Conservation (phyloP, 2,329 filamentous ascomycete species). For the Grosmannia penicillata region DNA sequence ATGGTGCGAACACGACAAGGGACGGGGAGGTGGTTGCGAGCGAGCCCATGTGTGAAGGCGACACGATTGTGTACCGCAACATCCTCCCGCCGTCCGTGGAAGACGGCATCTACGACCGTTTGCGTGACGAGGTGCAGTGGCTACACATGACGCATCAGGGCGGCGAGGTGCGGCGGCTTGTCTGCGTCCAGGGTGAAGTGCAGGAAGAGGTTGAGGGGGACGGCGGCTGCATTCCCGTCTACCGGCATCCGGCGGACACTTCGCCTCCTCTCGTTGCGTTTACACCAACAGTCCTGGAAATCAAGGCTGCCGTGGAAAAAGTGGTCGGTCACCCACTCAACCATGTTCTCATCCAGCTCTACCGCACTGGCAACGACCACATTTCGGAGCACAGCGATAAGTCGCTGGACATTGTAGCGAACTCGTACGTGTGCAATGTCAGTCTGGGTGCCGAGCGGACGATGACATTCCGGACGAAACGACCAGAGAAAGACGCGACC, state of each 20-base stretch:
- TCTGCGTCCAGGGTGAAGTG: conserved; percentile 72
- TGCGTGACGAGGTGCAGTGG: conserved; percentile 70
- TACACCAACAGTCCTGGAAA: conserved; percentile 52
- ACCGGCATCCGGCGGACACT: conserved; percentile 85
- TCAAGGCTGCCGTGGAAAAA: conserved; percentile 55
- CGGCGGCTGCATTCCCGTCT: conserved; percentile 73
- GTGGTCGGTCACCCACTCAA: conserved; percentile 70
- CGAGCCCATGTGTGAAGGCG: conserved; percentile 59
- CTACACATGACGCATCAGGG: conserved; percentile 86
- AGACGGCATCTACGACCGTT: conserved; percentile 49
- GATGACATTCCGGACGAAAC: conserved; percentile 81
- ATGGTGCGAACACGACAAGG: background rate
- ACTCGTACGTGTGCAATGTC: conserved; percentile 78
- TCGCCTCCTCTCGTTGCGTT: conserved; percentile 66
- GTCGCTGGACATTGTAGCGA: conserved; percentile 73
- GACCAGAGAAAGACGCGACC: conserved; percentile 26
- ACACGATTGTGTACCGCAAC: conserved; percentile 59
- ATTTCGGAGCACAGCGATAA: conserved; percentile 98
- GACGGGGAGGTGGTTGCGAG: conserved; percentile 14
- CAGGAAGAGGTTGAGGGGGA: too few species aligned
- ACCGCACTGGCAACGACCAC: conserved; percentile 76
- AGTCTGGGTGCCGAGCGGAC: conserved; percentile 84
- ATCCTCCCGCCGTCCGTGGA: conserved; percentile 45
- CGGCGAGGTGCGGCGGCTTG: conserved; percentile 78
- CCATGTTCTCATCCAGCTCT: conserved; percentile 84